Base-by-base conservation (phyloP, 2,329 filamentous ascomycete genomes). In the Hypoxylon sp. region DNA sequence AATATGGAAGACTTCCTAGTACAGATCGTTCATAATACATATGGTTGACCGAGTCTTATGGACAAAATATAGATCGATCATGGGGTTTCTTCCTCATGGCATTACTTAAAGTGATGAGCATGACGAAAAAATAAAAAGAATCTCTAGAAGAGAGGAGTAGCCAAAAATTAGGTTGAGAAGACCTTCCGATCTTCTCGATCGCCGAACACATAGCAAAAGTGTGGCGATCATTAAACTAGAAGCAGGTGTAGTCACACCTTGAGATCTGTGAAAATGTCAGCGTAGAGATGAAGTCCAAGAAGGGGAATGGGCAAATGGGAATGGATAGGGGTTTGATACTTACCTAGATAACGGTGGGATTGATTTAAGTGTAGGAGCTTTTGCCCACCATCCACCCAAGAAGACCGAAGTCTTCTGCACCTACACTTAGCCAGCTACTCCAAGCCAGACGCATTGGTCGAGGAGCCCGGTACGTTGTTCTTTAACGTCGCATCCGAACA, bases 121-220 rank as follows among this genome's bases (percentile, higher is more conserved):
- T 37, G 35, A 64, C 7, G 49, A 59, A 60, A 59, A 64, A 64
- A n/a, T n/a, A n/a, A 59, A 54, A 59, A 33, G 42, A 22, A 40
- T 42, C 46, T 51, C 31, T 25, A 17, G 6, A 25, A 4, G 42
- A 50, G 13, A 51, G 22, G 8, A 22, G 22, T 8, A 30, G n/a
- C 25, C 3, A 50, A 60, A 51, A 49, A 22, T 2, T 22, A 22
- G 17, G 20, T 7, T 44, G 3, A 44, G 27, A 48, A 48, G 42
- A 48, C 17, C 8, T 4, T 3, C 3, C 2, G 33, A 8, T 37
- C 33, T 37, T 37, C 33, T 14, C 13, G 33, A 13, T 14, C 33
- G 30, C 46, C 27, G 7, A 31, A 14, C 22, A 50, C 14, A n/a
- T 50, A 50, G 4, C 44, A 31, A 50, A 31, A 50, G 40, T 44